Percentiles rank a stretch among this genome's conserved stretches.
These are phyloP conservation scores for Bifiguratus adelaidae DNA, from an alignment of 192 early-diverging fungal species.

Conservation along the genomic window DNA sequence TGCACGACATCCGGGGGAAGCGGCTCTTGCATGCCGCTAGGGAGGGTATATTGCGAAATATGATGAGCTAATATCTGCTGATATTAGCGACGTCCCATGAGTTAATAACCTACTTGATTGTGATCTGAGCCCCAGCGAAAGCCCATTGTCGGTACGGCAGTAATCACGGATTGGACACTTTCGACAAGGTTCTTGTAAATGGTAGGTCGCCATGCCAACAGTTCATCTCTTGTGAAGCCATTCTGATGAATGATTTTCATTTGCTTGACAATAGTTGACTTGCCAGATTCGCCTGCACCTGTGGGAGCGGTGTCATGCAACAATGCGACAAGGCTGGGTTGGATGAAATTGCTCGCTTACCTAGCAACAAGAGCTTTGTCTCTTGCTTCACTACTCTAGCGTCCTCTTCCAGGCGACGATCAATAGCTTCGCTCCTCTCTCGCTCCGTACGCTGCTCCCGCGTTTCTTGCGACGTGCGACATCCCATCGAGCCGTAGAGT, in stretches of 20 bases:
- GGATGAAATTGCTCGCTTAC: slow-evolving; percentile 19
- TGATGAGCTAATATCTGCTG: slow-evolving; percentile 12
- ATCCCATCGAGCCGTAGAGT: too few relatives aligned
- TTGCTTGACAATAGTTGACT: slow-evolving; percentile 93
- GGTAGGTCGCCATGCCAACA: slow-evolving; percentile 61
- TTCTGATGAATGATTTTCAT: slow-evolving; percentile 97
- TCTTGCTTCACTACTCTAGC: slow-evolving; percentile 46
- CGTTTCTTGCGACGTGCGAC: too few relatives aligned
- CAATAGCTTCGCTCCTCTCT: slow-evolving; percentile 42
- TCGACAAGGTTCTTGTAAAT: slow-evolving; percentile 84
- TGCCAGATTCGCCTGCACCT: slow-evolving; percentile 91
- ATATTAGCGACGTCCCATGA: neutral
- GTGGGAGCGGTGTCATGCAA: neutral
- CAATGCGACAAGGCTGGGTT: neutral
- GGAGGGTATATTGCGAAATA: slow-evolving; percentile 32
- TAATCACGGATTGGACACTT: slow-evolving; percentile 64
- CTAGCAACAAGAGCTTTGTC: slow-evolving; percentile 64
- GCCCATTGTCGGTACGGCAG: slow-evolving; percentile 56
- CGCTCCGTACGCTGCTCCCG: too few relatives aligned
- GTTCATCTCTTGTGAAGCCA: slow-evolving; percentile 75
- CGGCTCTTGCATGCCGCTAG: slow-evolving; percentile 36
- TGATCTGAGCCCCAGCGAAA: slow-evolving; percentile 35
- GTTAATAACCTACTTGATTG: slow-evolving; percentile 27
- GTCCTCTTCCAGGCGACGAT: slow-evolving; percentile 51
- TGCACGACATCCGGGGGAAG: slow-evolving; percentile 57